phyloP scores from a whole-genome alignment of 306 rosid species.

The Dalbergia cultrata region DNA sequence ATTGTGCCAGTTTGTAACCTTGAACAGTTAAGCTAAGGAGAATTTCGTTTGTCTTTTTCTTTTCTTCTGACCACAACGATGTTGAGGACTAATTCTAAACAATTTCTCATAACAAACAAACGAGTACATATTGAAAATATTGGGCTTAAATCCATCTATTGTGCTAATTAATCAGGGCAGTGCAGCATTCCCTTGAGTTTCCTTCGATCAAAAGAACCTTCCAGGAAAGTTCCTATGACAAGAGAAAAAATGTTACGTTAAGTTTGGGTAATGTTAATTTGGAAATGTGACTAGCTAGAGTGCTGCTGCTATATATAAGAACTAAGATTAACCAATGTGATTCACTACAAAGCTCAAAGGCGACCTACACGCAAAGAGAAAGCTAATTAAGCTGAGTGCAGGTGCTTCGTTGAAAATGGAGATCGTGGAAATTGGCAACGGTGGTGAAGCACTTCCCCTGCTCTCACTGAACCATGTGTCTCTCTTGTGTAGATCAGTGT shows the following conservation, averaged over 20 bases:
- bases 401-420: conserved; percentile 51
- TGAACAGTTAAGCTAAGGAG: not conserved
- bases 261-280: not conserved
- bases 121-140: not conserved
- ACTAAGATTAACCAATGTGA: conserved; percentile 21
- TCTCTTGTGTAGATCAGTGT: conserved; percentile 72
- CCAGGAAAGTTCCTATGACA: conserved; percentile 68
- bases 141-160: not conserved
- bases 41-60: not conserved
- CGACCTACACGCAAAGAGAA: conserved; percentile 10
- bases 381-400: conserved; percentile 5
- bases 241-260: not conserved
- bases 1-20: conserved; percentile 4
- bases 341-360: conserved; percentile 41
- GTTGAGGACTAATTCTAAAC: not conserved
- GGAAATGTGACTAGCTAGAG: not conserved
- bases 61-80: not conserved
- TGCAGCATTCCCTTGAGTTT: conserved; percentile 34
- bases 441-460: conserved; percentile 66
- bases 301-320: conserved; percentile 51
- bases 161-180: not conserved
- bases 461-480: conserved; percentile 83
- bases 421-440: conserved; percentile 72
- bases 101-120: conserved; percentile 13
- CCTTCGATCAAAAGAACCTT: conserved; percentile 52